Evolutionary conservation across 2,329 filamentous ascomycete species (phyloP), one percentile per base, ranked within the genome.

Genomic region (Aspergillus sp.): DNA sequence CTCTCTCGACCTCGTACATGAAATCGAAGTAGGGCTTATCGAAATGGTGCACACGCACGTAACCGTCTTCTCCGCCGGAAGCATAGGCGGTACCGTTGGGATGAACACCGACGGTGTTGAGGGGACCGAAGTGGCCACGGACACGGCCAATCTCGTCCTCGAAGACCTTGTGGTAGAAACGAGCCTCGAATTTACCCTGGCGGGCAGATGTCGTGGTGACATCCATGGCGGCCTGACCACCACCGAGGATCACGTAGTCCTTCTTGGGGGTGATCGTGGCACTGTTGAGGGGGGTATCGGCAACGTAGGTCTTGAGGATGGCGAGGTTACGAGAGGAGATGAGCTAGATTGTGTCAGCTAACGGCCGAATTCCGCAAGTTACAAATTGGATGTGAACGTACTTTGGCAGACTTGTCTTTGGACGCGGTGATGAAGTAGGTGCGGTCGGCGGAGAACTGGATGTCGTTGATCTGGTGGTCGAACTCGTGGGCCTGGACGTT

Each of bases 111-210:
- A 99, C 91, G 58, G 94, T 97, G 82, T 99, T 97, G 58, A 97
- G 81, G 62, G 89, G 94, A 71, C 94, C 94, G 77, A 99, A 99
- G 76, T 99, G 94, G 59, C 94, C 94, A 71, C 91, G 85, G 60
- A 99, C 94, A 81, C 94, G 88, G 64, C 94, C 94, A 68, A 97
- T 93, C 81, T 99, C 94, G 76, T 99, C 93, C 77, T 96, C 91
- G 73, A 99, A 97, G 73, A 99, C 88, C 84, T 96, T 97, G 87
- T 99, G 94, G 83, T 97, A 99, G 83, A 99, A 99, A 62, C 94
- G 87, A 42, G 94, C 94, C 78, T 99, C 94, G 81, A 99, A 99
- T 79, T 97, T 97, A 78, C 94, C 94, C 81, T 99, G 94, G 62
- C 94, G 86, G 46, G 91, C 87, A 31, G 88, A 88, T 47, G 94